phyloP scores from a whole-genome alignment of 805 yeast genomes.

The Suhomyces faveliae region DNA sequence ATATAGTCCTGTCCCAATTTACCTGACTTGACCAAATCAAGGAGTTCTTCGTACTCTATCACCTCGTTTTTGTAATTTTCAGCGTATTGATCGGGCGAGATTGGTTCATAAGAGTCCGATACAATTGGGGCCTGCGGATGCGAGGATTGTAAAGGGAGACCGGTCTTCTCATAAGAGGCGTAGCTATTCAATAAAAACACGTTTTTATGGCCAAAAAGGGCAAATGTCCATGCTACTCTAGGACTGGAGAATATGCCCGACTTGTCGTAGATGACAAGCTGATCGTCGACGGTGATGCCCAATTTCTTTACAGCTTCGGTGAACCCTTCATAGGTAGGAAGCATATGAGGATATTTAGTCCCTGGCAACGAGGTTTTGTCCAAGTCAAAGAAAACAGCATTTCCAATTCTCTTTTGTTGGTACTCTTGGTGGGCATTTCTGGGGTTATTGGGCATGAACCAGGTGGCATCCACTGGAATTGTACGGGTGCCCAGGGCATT shows the following conservation, averaged over 20 bases:
- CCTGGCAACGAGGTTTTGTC: slow-evolving; percentile 60
- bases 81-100: slow-evolving; percentile 29
- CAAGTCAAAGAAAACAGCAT: slow-evolving; percentile 74
- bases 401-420: slow-evolving; percentile 54
- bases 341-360: slow-evolving; percentile 86
- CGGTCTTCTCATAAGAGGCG: slow-evolving; percentile 46
- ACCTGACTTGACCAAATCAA: slow-evolving; percentile 52
- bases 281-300: slow-evolving; percentile 56
- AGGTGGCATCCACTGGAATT: slow-evolving; percentile 80
- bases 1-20: slow-evolving; percentile 46
- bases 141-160: slow-evolving; percentile 45
- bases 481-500: slow-evolving; percentile 19
- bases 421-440: slow-evolving; percentile 60
- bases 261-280: slow-evolving; percentile 79
- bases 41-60: slow-evolving; percentile 64
- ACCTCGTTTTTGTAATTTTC: slow-evolving; percentile 45
- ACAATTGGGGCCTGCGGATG: slow-evolving; percentile 19
- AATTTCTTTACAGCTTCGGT: slow-evolving; percentile 49
- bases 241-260: slow-evolving; percentile 86
- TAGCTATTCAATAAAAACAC: slow-evolving; percentile 73
- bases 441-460: slow-evolving; percentile 84
- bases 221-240: slow-evolving; percentile 88
- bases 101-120: slow-evolving; percentile 15
- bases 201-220: slow-evolving; percentile 70
- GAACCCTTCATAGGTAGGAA: slow-evolving; percentile 63